Conservation (phyloP, 768 basidiomycete species). For the Termitomyces sp. region DNA sequence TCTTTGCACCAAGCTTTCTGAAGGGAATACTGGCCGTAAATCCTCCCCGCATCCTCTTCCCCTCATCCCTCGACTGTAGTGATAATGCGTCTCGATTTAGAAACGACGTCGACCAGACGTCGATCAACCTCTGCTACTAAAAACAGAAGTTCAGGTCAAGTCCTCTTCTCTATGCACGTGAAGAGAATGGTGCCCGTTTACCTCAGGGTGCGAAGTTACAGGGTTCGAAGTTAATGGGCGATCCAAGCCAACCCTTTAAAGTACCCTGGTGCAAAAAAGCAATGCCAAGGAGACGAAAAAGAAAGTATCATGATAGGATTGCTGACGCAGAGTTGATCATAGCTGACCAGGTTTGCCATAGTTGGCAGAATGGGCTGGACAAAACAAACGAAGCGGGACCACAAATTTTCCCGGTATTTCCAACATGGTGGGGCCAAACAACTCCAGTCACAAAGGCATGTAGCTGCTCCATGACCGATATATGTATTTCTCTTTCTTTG, state of each 20-base stretch:
- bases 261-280: neutral
- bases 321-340: neutral
- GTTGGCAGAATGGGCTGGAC: neutral
- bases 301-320: neutral
- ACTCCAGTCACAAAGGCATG: neutral
- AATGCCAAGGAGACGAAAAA: neutral
- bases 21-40: neutral
- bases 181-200: neutral
- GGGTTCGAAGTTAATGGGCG: neutral
- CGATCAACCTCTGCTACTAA: neutral
- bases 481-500: neutral
- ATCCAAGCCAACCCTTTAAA: neutral
- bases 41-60: neutral
- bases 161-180: neutral
- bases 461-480: neutral
- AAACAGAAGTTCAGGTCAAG: neutral
- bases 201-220: neutral
- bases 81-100: neutral
- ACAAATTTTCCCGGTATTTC: neutral
- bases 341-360: neutral
- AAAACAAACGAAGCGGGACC: conserved; percentile 2
- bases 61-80: neutral
- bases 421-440: neutral
- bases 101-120: neutral
- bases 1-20: neutral